Base-by-base conservation (phyloP, 2,329 filamentous ascomycete genomes). In the Aspergillus thermomutatus region DNA sequence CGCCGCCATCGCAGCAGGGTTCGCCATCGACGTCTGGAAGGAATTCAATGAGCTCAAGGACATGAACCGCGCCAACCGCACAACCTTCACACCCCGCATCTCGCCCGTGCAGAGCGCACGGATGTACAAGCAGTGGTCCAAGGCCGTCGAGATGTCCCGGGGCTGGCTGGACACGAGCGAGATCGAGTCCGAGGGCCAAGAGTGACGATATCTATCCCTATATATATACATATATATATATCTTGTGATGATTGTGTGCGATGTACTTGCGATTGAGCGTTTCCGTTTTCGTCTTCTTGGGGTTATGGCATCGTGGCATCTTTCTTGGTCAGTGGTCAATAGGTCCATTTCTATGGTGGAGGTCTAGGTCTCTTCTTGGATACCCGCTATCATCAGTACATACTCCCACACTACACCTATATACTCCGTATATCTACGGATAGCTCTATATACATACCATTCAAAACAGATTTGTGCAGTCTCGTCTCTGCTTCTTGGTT, bases 1-100 rank as follows among this genome's bases (percentile, higher is more conserved):
- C 26, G 91, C 92, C 14, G 92, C 92, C 49, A 93, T 96, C 65
- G 91, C 92, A 17, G 92, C 92, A 8, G 92, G 90, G n/a, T 86
- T 96, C 58, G 91, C 91, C 8, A 85, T 90, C 11, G 87, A 84
- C 47, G 84, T 93, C 34, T 96, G 91, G 90, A 83, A 84, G 60
- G 82, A 85, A 67, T 85, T 94, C 56, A 83, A 86, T 27, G 89
- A 93, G 66, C 77, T 96, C 31, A 85, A 85, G 64, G 80, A 86
- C 58, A 86, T 94, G 72, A 91, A 91, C 72, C 85, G 82, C 57
- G 81, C 82, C 52, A 89, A 87, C 51, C 82, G 87, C 53, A 88
- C 82, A 59, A 81, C 85, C 19, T 96, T 96, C 70, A 77, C 83
- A 66, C 90, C 91, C 1, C 76, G 84, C 60, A 84, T 90, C 56